These are phyloP conservation scores for Fraxinus ornus DNA, from an alignment of 305 asterid species.

Conservation along the genomic window DNA sequence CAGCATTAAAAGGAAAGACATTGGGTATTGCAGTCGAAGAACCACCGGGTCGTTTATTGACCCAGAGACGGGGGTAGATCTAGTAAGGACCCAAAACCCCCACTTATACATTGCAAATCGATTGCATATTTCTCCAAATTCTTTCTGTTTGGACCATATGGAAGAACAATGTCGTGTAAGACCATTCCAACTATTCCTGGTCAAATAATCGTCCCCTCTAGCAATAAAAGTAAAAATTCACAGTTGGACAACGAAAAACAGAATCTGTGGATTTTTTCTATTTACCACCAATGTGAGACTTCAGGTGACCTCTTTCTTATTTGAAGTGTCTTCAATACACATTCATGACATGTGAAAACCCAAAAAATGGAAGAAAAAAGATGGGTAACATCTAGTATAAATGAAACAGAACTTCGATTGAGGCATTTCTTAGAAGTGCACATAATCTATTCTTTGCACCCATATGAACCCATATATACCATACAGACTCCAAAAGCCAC, in stretches of 20 bases:
- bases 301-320: neutral
- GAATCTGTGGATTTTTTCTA: neutral
- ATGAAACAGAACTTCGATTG: neutral
- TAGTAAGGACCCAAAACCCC: too few relatives aligned
- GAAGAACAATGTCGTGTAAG: neutral
- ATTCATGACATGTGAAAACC: neutral
- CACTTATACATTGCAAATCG: too few relatives aligned
- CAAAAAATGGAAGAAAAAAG: neutral
- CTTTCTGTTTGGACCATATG: neutral
- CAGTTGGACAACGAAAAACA: neutral
- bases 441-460: conserved; percentile 1
- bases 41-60: too few relatives aligned
- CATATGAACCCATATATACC: neutral
- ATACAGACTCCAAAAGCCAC: neutral
- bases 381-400: neutral
- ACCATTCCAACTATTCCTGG: neutral
- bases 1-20: too few relatives aligned
- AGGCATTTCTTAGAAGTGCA: conserved; percentile 5
- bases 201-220: neutral
- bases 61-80: too few relatives aligned
- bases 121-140: too few relatives aligned
- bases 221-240: neutral
- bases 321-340: neutral
- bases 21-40: too few relatives aligned
- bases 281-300: neutral